A percentile compares a stretch with the other conserved stretches of the same genome.
Conservation (phyloP, 495 filamentous ascomycete genomes). For the Mycothermus thermophilus region DNA sequence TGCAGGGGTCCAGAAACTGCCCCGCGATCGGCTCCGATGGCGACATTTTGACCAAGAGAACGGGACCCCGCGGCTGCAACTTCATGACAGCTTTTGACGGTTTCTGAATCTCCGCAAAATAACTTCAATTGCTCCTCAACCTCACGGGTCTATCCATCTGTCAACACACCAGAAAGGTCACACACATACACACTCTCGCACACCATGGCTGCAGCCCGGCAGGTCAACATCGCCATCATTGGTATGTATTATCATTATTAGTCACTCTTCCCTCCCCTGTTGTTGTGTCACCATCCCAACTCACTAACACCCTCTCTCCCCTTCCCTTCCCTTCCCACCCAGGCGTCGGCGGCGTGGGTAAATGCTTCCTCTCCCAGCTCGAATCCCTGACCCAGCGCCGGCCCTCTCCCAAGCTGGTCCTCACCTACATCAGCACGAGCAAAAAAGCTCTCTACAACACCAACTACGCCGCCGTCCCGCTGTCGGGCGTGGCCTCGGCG, state of each 20-base stretch:
- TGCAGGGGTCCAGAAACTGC: conserved; percentile 6
- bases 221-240: conserved; percentile 22
- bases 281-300: too few relatives aligned
- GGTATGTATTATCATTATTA: too few relatives aligned
- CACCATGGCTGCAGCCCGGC: conserved; percentile 18
- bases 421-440: conserved; percentile 70
- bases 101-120: too few relatives aligned
- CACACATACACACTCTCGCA: too few relatives aligned
- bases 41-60: too few relatives aligned
- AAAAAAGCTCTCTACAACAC: conserved; percentile 57
- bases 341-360: conserved; percentile 91
- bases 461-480: conserved; percentile 44
- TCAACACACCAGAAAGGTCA: too few relatives aligned
- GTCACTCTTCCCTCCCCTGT: background rate
- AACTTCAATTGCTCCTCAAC: too few relatives aligned
- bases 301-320: too few relatives aligned
- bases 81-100: conserved; percentile 5
- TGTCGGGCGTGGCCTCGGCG: conserved; percentile 38
- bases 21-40: conserved; percentile 20
- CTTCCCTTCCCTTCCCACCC: conserved; percentile 7
- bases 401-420: conserved; percentile 44
- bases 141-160: too few relatives aligned
- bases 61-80: too few relatives aligned
- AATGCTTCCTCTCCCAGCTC: conserved; percentile 77
- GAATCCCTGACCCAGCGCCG: conserved; percentile 39